phyloP scores from a whole-genome alignment of 2,329 filamentous ascomycete genomes.

The Fusarium sp. region DNA sequence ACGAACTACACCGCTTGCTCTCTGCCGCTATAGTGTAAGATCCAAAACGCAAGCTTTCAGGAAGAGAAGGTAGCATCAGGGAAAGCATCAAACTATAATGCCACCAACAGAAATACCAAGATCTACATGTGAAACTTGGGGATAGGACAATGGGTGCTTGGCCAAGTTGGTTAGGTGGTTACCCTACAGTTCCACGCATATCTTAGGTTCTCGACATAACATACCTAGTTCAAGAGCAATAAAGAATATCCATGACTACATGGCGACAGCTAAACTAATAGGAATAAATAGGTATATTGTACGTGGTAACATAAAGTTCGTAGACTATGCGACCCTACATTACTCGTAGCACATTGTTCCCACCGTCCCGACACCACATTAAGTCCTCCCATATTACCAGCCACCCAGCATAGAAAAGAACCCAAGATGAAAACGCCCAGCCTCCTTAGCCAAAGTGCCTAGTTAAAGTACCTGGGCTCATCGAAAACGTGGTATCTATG shows the following conservation, averaged over 20 bases:
- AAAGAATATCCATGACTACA: background rate
- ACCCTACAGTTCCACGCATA: background rate
- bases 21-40: background rate
- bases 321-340: constrained; percentile 28
- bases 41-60: background rate
- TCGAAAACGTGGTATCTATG: constrained; percentile 97
- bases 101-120: background rate
- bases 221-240: background rate
- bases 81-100: background rate
- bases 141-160: background rate
- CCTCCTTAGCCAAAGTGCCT: background rate
- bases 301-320: constrained; percentile 25
- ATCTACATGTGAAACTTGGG: background rate
- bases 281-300: constrained; percentile 18
- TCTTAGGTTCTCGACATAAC: background rate
- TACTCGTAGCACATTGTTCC: constrained; percentile 22
- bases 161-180: background rate
- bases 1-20: background rate
- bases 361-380: constrained; percentile 3
- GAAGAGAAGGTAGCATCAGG: background rate
- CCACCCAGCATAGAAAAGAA: constrained; percentile 1
- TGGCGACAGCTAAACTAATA: background rate
- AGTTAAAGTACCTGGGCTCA: constrained; percentile 78
- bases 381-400: constrained; percentile 15
- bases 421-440: constrained; percentile 11